Evolutionary conservation across 192 early-diverging fungal genomes (phyloP), one percentile per base, ranked within the genome.

Genomic region (Coemansia sp.): DNA sequence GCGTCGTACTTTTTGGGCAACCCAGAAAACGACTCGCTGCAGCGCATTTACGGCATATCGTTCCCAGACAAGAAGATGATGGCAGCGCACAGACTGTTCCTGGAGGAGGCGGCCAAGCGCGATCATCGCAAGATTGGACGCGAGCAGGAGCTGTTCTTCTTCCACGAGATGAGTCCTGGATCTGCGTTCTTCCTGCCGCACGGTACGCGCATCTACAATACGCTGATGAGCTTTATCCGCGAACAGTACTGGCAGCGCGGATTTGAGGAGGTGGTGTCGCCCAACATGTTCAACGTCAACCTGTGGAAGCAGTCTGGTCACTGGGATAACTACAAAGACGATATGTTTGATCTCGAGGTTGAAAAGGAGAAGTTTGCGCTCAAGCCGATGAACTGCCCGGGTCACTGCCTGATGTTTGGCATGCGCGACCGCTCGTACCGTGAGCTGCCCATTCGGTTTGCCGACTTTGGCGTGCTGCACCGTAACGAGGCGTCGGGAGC

Each of bases 361-460:
- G 97, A 99, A 65, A 99, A 99, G 86, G 95, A 98, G 75, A 83
- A 90, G 68, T 99, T 91, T 83, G 96, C 91, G 5, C 85, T 99
- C 53, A 99, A 99, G 88, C 97, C 97, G 18, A 99, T 99, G 97
- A 93, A 99, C 84, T 99, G 97, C 69, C 97, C 97, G 37, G 93
- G 95, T 57, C 97, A 99, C 76, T 98, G 96, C 80, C 76, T 99
- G 69, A 94, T 99, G 88, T 99, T 98, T 76, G 88, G 83, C 47
- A 84, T 89, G 61, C 88, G 94, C 64, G 94, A 95, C 68, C 88
- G 96, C 43, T 95, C 93, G 48, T 97, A 97, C 84, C 87, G 94
- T 71, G 97, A 99, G 68, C 83, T 99, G 52, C 97, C 97, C 39
- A 65, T 99, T 23, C 91, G 97, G 27, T 78, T 94, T 59, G 97